Percentiles rank a stretch among this genome's conserved stretches.
These are phyloP conservation scores for Chionographis japonica DNA, from an alignment of 106 monocot species.

Conservation along the genomic window DNA sequence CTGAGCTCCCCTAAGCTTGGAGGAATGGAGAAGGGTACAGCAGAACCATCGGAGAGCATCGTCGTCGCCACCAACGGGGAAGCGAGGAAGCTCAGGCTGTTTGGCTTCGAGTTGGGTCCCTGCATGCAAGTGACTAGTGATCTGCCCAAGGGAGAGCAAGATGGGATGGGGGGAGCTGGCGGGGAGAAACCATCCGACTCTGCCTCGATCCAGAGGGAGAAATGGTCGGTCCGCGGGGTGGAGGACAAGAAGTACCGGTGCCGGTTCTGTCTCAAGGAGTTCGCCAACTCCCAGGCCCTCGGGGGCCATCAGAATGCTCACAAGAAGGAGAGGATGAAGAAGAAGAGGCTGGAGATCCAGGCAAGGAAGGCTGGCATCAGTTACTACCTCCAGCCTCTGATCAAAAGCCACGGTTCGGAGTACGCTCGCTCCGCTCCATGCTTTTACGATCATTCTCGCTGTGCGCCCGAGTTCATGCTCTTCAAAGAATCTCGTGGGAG, in stretches of 20 bases:
- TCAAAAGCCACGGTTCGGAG: conserved; percentile 26
- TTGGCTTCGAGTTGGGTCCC: conserved; percentile 49
- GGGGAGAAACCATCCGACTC: not conserved
- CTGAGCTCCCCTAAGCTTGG: not conserved
- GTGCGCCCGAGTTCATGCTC: conserved; percentile 11
- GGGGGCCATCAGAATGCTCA: conserved; percentile 87
- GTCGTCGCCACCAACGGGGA: conserved; percentile 1
- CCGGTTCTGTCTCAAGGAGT: conserved; percentile 65
- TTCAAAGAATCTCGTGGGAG: conserved; percentile 17
- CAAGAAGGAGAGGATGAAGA: conserved; percentile 79
- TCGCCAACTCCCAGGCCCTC: conserved; percentile 66
- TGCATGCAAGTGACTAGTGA: not conserved
- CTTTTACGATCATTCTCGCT: conserved; percentile 18
- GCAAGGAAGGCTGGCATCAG: conserved; percentile 28
- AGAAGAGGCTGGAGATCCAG: conserved; percentile 56
- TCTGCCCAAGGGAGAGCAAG: not conserved
- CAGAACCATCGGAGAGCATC: not conserved
- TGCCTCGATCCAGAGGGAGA: too few relatives aligned
- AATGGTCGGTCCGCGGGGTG: too few relatives aligned
- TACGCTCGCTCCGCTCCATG: conserved; percentile 1
- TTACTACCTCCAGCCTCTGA: conserved; percentile 43
- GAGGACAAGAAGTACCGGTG: conserved; percentile 40
- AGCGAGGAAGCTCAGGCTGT: conserved; percentile 47
- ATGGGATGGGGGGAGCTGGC: not conserved
- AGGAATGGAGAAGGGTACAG: conserved; percentile 6